Conservation (phyloP, 2,329 filamentous ascomycete genomes). For the Didymella pomorum region DNA sequence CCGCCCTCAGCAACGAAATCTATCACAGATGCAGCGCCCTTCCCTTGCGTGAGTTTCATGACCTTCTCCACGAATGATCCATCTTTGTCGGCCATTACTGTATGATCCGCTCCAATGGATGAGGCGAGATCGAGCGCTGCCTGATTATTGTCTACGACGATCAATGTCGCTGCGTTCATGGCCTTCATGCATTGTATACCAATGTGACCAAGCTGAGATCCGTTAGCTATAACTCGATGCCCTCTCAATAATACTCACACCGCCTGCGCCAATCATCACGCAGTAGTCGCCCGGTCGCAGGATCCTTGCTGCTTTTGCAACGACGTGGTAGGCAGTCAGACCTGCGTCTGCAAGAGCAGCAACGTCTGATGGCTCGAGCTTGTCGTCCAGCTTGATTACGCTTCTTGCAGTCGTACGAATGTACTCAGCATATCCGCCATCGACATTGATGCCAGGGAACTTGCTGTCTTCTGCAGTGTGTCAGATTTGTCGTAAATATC, state of each 20-base stretch:
- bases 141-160: slow-evolving; percentile 11
- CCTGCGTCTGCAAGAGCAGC: slow-evolving; percentile 14
- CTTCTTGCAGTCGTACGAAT: slow-evolving; percentile 8
- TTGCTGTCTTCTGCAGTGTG: slow-evolving; percentile 7
- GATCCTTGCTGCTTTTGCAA: slow-evolving; percentile 10
- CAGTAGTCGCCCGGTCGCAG: slow-evolving; percentile 11
- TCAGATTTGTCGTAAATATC: no score
- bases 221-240: not conserved
- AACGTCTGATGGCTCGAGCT: slow-evolving; percentile 10
- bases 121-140: slow-evolving; percentile 8
- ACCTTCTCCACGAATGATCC: slow-evolving; percentile 4
- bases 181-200: slow-evolving; percentile 16
- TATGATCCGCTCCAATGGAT: slow-evolving; percentile 13
- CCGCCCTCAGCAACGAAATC: slow-evolving; percentile 16
- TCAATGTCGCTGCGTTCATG: slow-evolving; percentile 11
- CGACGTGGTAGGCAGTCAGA: slow-evolving; percentile 10
- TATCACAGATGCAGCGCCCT: slow-evolving; percentile 7
- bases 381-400: slow-evolving; percentile 11
- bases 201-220: slow-evolving; percentile 9
- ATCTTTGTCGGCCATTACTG: slow-evolving; percentile 1
- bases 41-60: slow-evolving; percentile 6
- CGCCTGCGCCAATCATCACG: slow-evolving; percentile 11
- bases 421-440: slow-evolving; percentile 12
- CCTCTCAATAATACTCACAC: not conserved
- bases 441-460: slow-evolving; percentile 7